Percentiles rank a stretch among this genome's conserved stretches.
Evolutionary conservation across 148 eudicot species (phyloP).

Genomic region (Gaultheria prostrata): DNA sequence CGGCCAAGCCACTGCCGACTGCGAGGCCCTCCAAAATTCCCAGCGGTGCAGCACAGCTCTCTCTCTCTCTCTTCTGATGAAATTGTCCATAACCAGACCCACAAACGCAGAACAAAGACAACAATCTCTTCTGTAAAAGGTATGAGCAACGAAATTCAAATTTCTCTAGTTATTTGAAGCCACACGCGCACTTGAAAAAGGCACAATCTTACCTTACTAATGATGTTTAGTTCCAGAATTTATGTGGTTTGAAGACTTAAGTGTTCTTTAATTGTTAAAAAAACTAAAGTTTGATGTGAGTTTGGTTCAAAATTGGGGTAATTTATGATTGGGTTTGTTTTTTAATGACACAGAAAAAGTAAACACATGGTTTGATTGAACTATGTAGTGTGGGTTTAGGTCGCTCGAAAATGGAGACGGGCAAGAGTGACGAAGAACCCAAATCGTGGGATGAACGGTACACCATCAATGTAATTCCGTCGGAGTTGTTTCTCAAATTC

Average conservation of each 20-base stretch:
- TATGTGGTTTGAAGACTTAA: neutral
- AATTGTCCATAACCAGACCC: neutral
- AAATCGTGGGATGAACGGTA: constrained; percentile 78
- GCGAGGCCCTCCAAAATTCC: neutral
- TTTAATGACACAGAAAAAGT: neutral
- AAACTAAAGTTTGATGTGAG: neutral
- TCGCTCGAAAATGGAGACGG: constrained; percentile 46
- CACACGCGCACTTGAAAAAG: neutral
- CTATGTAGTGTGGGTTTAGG: constrained; percentile 2
- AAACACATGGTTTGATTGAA: constrained; percentile 2
- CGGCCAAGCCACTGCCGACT: neutral
- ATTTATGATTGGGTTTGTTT: neutral
- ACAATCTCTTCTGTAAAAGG: neutral
- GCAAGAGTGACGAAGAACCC: constrained; percentile 44
- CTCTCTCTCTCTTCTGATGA: neutral
- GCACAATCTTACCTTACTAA: neutral
- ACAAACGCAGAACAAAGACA: neutral
- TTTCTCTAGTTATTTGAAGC: neutral
- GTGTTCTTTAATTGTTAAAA: neutral
- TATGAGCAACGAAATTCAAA: neutral
- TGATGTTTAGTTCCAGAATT: neutral
- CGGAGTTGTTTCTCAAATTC: constrained; percentile 78
- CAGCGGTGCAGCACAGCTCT: neutral
- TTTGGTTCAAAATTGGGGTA: neutral
- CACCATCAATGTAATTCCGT: constrained; percentile 68